Evolutionary conservation across 139 green algal genomes (phyloP).

Genomic region (Micromonas pusilla): DNA sequence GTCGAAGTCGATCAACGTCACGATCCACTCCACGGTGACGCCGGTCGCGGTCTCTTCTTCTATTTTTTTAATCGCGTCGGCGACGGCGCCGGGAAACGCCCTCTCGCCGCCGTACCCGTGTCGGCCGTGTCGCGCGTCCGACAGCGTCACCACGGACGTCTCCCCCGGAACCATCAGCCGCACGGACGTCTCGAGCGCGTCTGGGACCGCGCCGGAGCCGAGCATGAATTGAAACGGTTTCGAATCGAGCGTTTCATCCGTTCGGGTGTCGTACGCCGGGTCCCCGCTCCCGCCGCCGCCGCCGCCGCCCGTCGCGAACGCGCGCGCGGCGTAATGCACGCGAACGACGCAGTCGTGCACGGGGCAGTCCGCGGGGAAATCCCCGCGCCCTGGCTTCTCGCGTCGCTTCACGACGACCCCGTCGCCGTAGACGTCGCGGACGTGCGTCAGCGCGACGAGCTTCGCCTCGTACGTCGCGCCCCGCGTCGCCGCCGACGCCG

Average conservation of each 20-base stretch:
- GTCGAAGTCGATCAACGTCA: not conserved
- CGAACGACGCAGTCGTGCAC: conserved; percentile 63
- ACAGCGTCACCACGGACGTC: too few species aligned
- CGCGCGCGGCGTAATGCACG: conserved; percentile 48
- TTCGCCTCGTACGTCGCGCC: conserved; percentile 50
- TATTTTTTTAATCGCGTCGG: not conserved
- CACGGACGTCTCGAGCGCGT: too few species aligned
- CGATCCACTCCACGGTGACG: not conserved
- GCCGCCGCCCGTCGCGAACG: not conserved
- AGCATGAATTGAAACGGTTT: too few species aligned
- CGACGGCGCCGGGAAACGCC: not conserved
- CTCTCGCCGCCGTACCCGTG: too few species aligned
- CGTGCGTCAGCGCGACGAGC: conserved; percentile 54
- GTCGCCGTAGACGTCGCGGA: conserved; percentile 68
- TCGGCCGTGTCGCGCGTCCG: too few species aligned
- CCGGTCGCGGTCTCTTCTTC: too few species aligned
- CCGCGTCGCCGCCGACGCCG: conserved; percentile 38
- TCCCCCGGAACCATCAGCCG: too few species aligned
- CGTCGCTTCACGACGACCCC: conserved; percentile 61
- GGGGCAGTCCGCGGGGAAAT: conserved; percentile 77
- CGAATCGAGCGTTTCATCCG: too few species aligned
- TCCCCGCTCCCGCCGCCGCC: not conserved
- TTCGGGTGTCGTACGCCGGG: conserved; percentile 30
- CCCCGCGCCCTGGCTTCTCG: conserved; percentile 52
- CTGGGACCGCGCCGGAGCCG: too few species aligned